Evolutionary conservation across 345 rosid species (phyloP).

Genomic region (Adansonia digitata): DNA sequence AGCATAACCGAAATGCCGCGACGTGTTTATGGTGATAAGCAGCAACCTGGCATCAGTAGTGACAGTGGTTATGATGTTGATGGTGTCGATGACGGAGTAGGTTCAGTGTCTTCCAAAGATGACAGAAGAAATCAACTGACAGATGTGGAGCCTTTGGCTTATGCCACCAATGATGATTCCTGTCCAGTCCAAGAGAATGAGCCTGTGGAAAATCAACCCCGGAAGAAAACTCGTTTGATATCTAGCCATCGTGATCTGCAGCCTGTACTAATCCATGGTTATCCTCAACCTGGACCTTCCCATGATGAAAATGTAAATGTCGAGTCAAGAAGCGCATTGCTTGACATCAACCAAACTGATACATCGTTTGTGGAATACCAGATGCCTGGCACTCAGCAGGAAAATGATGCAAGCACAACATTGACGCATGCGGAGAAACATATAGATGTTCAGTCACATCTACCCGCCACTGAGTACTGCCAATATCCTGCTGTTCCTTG

Average conservation of each 20-base stretch:
- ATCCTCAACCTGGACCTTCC: slow-evolving; percentile 15
- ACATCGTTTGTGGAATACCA: slow-evolving; percentile 38
- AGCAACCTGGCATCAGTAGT: slow-evolving; percentile 43
- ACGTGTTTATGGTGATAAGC: slow-evolving; percentile 40
- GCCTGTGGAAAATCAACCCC: slow-evolving; percentile 34
- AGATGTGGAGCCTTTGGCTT: slow-evolving; percentile 33
- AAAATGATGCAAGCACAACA: slow-evolving; percentile 25
- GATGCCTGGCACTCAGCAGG: slow-evolving; percentile 30
- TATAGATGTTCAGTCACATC: slow-evolving; percentile 30
- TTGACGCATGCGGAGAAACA: slow-evolving; percentile 36
- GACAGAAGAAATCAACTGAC: slow-evolving; percentile 37
- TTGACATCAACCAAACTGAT: slow-evolving; percentile 56
- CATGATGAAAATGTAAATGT: slow-evolving; percentile 22
- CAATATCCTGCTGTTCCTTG: slow-evolving; percentile 43
- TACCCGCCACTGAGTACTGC: slow-evolving; percentile 33
- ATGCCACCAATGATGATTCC: slow-evolving; percentile 15
- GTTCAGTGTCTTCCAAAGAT: slow-evolving; percentile 84
- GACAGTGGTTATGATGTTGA: slow-evolving; percentile 88
- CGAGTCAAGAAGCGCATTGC: slow-evolving; percentile 40
- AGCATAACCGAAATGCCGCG: slow-evolving; percentile 62
- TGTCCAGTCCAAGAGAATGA: slow-evolving; percentile 36
- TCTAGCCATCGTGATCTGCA: slow-evolving; percentile 28
- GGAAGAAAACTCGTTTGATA: slow-evolving; percentile 15
- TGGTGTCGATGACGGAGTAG: slow-evolving; percentile 59
- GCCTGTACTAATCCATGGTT: not conserved